Evolutionary conservation across 2,329 filamentous ascomycete species (phyloP).

Genomic region (Pseudopithomyces maydicus): DNA sequence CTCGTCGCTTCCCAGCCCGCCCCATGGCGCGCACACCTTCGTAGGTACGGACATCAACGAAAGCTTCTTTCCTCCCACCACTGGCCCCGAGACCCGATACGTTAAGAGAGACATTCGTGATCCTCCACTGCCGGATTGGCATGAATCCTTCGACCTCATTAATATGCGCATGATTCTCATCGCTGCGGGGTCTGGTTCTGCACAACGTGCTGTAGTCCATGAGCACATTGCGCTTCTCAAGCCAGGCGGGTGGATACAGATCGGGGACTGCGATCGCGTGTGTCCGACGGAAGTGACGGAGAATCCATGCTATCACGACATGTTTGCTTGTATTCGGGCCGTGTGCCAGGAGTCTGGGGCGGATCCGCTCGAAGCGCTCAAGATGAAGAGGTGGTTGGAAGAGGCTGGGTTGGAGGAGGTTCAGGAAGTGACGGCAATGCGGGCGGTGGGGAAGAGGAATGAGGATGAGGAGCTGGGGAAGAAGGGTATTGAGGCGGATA

Average conservation of each 20-base stretch:
- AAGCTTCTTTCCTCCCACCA: conserved; percentile 9
- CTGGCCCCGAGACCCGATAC: conserved; percentile 4
- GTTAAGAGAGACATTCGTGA: conserved; percentile 13
- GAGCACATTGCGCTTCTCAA: conserved; percentile 10
- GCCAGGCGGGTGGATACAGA: conserved; percentile 14
- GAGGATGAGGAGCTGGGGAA: conserved; percentile 7
- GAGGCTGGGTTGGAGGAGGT: conserved; percentile 16
- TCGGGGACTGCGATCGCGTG: conserved; percentile 16
- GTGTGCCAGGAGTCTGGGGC: conserved; percentile 8
- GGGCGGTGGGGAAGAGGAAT: conserved; percentile 15
- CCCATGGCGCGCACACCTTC: conserved; percentile 10
- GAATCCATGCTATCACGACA: conserved; percentile 16
- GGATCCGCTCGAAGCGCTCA: conserved; percentile 10
- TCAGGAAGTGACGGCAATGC: conserved; percentile 12
- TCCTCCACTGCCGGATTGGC: conserved; percentile 6
- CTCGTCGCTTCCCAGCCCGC: conserved; percentile 9
- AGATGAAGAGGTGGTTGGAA: conserved; percentile 13
- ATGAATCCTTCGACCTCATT: conserved; percentile 11
- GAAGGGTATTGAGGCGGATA: conserved; percentile 9
- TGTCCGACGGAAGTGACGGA: conserved; percentile 12
- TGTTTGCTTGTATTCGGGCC: conserved; percentile 15
- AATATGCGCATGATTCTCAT: conserved; percentile 17
- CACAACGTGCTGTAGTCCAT: conserved; percentile 10
- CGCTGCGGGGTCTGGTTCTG: conserved; percentile 9
- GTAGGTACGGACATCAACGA: conserved; percentile 13